Conservation (phyloP, 306 rosid species). For the Prunus mume region DNA sequence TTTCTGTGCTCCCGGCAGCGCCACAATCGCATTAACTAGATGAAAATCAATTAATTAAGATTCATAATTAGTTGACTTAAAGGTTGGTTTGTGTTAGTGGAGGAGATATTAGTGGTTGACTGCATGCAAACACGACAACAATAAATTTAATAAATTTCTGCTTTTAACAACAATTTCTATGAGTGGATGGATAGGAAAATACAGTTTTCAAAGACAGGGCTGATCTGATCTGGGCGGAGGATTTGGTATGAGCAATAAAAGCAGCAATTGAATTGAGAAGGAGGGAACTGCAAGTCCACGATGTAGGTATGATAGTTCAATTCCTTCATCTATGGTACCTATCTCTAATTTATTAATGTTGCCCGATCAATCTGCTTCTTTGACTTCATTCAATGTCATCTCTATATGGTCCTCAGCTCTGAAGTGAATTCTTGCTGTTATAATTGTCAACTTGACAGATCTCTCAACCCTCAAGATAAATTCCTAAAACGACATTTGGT, state of each 20-base stretch:
- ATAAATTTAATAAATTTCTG: not conserved
- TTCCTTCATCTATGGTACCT: not conserved
- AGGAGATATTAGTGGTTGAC: not conserved
- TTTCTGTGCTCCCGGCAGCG: not conserved
- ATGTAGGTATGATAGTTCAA: not conserved
- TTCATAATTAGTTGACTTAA: constrained; percentile 2
- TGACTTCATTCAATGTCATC: constrained; percentile 32
- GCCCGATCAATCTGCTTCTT: constrained; percentile 12
- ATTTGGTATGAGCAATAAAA: constrained; percentile 26
- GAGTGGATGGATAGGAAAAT: not conserved
- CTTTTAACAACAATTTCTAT: not conserved
- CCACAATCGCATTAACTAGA: not conserved
- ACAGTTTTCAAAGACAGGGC: not conserved
- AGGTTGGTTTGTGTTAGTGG: not conserved
- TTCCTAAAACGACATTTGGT: too few relatives aligned
- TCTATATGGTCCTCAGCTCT: not conserved
- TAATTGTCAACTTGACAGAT: not conserved
- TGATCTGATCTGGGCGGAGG: constrained; percentile 4
- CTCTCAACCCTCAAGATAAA: not conserved
- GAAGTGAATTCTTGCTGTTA: not conserved
- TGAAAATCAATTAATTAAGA: not conserved
- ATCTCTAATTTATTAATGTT: constrained; percentile 15
- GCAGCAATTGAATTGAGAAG: not conserved
- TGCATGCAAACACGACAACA: not conserved
- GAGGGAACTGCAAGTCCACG: constrained; percentile 15